A percentile compares a stretch with the other conserved stretches of the same genome.
These are phyloP conservation scores for Scedosporium minutisporum DNA, from an alignment of 2,329 filamentous ascomycete species.

Conservation along the genomic window DNA sequence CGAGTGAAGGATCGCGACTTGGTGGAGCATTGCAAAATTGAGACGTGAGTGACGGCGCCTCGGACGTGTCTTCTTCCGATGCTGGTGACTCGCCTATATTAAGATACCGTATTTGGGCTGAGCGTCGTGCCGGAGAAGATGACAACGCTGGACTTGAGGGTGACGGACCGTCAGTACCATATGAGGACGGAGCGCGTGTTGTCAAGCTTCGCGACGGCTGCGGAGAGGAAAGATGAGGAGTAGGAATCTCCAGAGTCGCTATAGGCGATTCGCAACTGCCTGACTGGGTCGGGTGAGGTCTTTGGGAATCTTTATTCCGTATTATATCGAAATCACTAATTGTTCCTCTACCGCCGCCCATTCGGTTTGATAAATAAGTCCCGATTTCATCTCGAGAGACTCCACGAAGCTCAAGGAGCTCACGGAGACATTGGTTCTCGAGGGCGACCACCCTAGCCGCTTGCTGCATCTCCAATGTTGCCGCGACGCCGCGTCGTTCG, in stretches of 20 bases:
- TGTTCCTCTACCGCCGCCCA: not conserved
- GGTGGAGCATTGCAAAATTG: not conserved
- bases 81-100: too few species aligned
- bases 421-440: constrained; percentile 36
- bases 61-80: too few species aligned
- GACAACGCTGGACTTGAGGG: too few species aligned
- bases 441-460: constrained; percentile 38
- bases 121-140: too few species aligned
- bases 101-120: too few species aligned
- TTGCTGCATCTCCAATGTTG: constrained; percentile 42
- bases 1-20: not conserved
- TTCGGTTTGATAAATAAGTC: constrained; percentile 19
- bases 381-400: constrained; percentile 27
- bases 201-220: too few species aligned
- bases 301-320: not conserved
- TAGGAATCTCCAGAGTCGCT: too few species aligned
- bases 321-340: not conserved
- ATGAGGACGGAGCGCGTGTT: too few species aligned
- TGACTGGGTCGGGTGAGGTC: too few species aligned
- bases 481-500: constrained; percentile 37
- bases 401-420: constrained; percentile 29
- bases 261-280: too few species aligned
- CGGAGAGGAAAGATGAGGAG: too few species aligned
- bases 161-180: too few species aligned
- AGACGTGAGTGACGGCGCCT: not conserved